These are phyloP conservation scores for Sclerotinia spermophila DNA, from an alignment of 2,329 filamentous ascomycete genomes.

Conservation along the genomic window DNA sequence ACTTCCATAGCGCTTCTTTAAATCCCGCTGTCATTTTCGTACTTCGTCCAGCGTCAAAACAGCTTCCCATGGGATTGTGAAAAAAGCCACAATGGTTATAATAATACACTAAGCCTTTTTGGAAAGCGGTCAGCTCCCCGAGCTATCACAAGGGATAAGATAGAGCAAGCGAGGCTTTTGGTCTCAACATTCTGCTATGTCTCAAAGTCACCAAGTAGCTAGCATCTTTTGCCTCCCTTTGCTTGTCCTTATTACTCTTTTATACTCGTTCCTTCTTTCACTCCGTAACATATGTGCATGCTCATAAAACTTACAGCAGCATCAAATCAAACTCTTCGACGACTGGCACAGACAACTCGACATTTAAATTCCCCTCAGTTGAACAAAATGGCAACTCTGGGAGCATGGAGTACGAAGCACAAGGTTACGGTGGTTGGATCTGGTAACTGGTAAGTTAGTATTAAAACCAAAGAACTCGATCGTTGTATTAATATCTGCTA, in stretches of 20 bases:
- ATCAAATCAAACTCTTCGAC: conserved; percentile 25
- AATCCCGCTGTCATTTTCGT: conserved; percentile 1
- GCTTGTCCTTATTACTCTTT: background rate
- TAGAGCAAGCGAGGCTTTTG: conserved; percentile 7
- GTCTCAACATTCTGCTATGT: background rate
- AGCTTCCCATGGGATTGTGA: conserved; percentile 1
- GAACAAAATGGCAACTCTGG: conserved; percentile 39
- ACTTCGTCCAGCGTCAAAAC: background rate
- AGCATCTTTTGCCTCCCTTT: conserved; percentile 8
- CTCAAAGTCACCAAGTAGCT: background rate
- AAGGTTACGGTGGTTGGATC: conserved; percentile 93
- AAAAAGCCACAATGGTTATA: conserved; percentile 1
- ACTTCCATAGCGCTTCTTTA: background rate
- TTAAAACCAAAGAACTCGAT: background rate
- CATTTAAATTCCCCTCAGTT: conserved; percentile 25
- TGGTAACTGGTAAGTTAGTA: conserved; percentile 75
- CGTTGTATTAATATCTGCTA: conserved; percentile 39
- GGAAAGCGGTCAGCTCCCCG: conserved; percentile 5
- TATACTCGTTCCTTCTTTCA: background rate
- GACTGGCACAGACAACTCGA: conserved; percentile 25
- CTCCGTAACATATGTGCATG: conserved; percentile 21
- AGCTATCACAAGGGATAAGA: conserved; percentile 8
- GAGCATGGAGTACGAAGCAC: conserved; percentile 66
- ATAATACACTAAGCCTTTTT: background rate
- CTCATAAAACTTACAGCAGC: conserved; percentile 23